Percentiles rank a stretch among this genome's conserved stretches.
Conservation (phyloP, 2,329 filamentous ascomycete genomes). For the Exophiala xenobiotica region DNA sequence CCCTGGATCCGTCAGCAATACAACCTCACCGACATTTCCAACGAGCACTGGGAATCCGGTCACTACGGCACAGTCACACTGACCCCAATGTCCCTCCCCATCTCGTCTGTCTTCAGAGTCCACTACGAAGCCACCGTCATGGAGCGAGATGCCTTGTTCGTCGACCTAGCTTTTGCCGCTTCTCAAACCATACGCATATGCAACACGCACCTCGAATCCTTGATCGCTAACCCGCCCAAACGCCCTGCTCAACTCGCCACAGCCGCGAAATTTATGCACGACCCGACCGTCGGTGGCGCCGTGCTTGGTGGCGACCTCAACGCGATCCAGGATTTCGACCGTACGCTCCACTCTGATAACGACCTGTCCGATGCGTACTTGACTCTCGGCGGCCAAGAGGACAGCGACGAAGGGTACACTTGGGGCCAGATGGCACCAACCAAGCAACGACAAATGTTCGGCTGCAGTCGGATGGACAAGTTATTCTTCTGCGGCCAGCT, state of each 20-base stretch:
- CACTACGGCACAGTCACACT: slow-evolving; percentile 56
- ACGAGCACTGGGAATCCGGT: slow-evolving; percentile 45
- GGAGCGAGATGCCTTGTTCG: slow-evolving; percentile 56
- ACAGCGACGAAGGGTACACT: slow-evolving; percentile 54
- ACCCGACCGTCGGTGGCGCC: slow-evolving; percentile 34
- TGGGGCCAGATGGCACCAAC: slow-evolving; percentile 57
- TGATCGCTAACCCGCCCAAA: slow-evolving; percentile 49
- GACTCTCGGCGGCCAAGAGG: slow-evolving; percentile 51
- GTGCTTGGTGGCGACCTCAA: slow-evolving; percentile 59
- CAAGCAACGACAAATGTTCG: slow-evolving; percentile 45
- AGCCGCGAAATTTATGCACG: slow-evolving; percentile 46
- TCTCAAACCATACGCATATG: slow-evolving; percentile 47
- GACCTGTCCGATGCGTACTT: slow-evolving; percentile 55
- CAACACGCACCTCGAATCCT: slow-evolving; percentile 59
- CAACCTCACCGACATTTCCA: slow-evolving; percentile 49
- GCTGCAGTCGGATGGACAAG: slow-evolving; percentile 57
- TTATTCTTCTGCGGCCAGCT: slow-evolving; percentile 52
- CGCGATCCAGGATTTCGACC: slow-evolving; percentile 57
- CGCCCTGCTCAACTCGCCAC: slow-evolving; percentile 51
- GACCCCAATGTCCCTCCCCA: slow-evolving; percentile 48
- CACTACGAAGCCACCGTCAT: slow-evolving; percentile 51
- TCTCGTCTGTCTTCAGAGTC: slow-evolving; percentile 52
- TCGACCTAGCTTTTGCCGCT: slow-evolving; percentile 45
- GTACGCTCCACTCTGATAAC: slow-evolving; percentile 49
- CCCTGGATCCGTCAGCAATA: slow-evolving; percentile 52